Conservation (phyloP, 2,329 filamentous ascomycete genomes). For the Pseudogymnoascus sp. region DNA sequence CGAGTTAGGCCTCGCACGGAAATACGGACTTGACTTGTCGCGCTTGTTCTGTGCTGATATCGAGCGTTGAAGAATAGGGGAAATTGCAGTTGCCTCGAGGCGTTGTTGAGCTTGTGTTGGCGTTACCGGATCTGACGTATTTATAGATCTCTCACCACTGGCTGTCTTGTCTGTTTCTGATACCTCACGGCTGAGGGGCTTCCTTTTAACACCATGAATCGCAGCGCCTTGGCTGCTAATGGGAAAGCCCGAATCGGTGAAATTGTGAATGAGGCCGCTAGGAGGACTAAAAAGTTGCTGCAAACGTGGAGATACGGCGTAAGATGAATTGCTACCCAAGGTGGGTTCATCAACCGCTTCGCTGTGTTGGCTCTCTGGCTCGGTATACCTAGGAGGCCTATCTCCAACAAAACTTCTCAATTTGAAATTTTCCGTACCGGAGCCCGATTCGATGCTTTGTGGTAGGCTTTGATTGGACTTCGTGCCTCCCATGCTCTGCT, state of each 20-base stretch:
- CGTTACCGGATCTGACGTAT: not conserved
- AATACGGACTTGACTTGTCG: constrained; percentile 3
- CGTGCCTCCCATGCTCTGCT: not conserved
- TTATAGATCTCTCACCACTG: not conserved
- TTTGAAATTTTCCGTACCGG: not conserved
- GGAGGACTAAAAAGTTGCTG: not conserved
- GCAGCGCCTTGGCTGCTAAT: not conserved
- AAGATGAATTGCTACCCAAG: not conserved
- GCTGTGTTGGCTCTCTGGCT: not conserved
- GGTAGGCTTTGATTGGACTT: not conserved
- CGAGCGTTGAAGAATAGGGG: not conserved
- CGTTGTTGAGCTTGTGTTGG: not conserved
- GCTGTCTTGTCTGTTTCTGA: not conserved
- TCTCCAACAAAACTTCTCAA: not conserved
- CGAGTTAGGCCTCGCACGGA: not conserved
- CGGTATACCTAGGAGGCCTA: not conserved
- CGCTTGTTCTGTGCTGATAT: constrained; percentile 2
- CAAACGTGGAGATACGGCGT: not conserved
- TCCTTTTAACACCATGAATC: not conserved
- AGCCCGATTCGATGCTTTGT: not conserved
- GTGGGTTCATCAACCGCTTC: not conserved
- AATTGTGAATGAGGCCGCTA: not conserved
- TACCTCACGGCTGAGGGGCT: not conserved
- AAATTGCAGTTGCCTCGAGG: not conserved
- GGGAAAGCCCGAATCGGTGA: not conserved